These are phyloP conservation scores for Paecilomyces fulvus DNA, from an alignment of 2,329 filamentous ascomycete species.

Conservation along the genomic window DNA sequence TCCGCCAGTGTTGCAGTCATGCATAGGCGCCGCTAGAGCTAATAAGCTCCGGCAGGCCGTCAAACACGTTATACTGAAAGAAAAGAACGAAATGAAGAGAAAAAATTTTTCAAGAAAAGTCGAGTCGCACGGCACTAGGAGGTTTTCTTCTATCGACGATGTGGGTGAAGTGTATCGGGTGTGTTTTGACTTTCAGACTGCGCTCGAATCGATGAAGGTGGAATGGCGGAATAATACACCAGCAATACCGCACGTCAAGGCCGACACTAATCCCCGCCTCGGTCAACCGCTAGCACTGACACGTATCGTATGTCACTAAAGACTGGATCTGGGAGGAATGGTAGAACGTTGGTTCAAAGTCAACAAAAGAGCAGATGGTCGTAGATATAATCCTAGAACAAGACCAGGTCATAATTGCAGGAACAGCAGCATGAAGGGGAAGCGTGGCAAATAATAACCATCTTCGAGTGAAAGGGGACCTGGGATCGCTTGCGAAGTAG, in stretches of 20 bases:
- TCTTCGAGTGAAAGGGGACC: background rate
- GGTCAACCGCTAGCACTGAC: background rate
- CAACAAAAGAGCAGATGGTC: background rate
- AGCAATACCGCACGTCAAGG: background rate
- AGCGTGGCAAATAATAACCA: background rate
- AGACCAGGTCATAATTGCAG: background rate
- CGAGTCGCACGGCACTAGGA: background rate
- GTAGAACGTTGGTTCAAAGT: background rate
- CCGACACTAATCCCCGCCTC: background rate
- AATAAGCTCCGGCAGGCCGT: constrained; percentile 56
- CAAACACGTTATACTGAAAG: constrained; percentile 9
- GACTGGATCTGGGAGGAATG: background rate
- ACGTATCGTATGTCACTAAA: background rate
- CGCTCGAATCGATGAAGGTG: background rate
- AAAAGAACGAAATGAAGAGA: background rate
- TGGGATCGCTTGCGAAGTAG: background rate
- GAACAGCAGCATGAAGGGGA: background rate
- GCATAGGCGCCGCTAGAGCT: constrained; percentile 71
- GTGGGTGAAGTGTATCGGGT: background rate
- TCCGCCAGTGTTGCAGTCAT: constrained; percentile 63
- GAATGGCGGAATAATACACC: background rate
- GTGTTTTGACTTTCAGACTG: background rate
- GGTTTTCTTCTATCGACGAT: background rate
- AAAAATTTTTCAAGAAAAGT: background rate
- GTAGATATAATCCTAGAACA: background rate